Conservation (phyloP, 805 yeast species). For the Millerozyma acaciae region DNA sequence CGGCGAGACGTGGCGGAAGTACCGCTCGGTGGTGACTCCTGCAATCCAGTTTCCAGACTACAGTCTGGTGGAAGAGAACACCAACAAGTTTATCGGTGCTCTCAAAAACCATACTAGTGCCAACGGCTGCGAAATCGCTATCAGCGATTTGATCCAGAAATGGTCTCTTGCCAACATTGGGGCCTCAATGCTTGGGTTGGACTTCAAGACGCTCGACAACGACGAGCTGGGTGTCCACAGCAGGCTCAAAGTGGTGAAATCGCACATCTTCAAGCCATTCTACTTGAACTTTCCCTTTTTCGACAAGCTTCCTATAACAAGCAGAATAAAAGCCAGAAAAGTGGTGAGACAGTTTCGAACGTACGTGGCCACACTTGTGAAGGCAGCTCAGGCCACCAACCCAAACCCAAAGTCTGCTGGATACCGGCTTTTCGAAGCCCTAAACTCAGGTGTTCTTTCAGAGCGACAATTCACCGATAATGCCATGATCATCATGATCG, state of each 20-base stretch:
- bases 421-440: conserved; percentile 38
- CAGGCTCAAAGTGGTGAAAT: conserved; percentile 42
- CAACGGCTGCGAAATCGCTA: conserved; percentile 10
- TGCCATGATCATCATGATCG: conserved; percentile 51
- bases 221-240: conserved; percentile 31
- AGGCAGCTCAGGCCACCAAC: conserved; percentile 11
- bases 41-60: conserved; percentile 49
- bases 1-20: conserved; percentile 48
- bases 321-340: conserved; percentile 40
- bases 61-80: conserved; percentile 35
- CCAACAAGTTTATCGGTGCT: conserved; percentile 26
- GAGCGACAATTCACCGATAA: conserved; percentile 51
- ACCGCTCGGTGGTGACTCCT: conserved; percentile 42
- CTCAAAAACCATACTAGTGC: conserved; percentile 14
- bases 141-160: conserved; percentile 44
- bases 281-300: conserved; percentile 53
- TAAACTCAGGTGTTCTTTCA: conserved; percentile 32
- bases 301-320: conserved; percentile 47
- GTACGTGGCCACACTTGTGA: conserved; percentile 31
- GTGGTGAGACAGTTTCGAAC: conserved; percentile 42
- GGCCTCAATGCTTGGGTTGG: conserved; percentile 47
- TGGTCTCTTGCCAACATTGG: conserved; percentile 48
- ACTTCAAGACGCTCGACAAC: conserved; percentile 37
- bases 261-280: conserved; percentile 52
- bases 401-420: conserved; percentile 36